These are phyloP conservation scores for Tilletia setariae DNA, from an alignment of 1,284 basidiomycete species.

Conservation along the genomic window DNA sequence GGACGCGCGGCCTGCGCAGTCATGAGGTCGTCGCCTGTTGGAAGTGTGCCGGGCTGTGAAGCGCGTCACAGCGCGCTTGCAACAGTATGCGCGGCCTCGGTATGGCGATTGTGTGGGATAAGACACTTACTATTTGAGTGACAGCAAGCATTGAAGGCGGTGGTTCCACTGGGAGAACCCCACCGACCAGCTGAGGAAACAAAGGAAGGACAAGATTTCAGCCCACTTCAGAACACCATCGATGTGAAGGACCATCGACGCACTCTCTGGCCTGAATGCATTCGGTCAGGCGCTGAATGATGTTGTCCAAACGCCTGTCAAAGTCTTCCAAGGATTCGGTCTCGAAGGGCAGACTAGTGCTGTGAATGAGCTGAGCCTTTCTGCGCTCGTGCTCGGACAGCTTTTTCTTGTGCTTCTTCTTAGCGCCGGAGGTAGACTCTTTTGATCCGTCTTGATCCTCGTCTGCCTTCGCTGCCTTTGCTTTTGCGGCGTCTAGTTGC, in stretches of 20 bases:
- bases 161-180: constrained; percentile 61
- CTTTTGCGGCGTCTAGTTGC: constrained; percentile 9
- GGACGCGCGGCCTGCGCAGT: constrained; percentile 14
- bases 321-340: constrained; percentile 76
- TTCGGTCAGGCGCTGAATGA: constrained; percentile 70
- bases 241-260: no score
- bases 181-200: constrained; percentile 33
- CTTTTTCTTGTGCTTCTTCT: background rate
- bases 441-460: background rate
- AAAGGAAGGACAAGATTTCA: background rate
- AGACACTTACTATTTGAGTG: constrained; percentile 51
- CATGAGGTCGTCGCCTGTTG: background rate
- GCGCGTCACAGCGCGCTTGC: no score
- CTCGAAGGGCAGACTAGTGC: constrained; percentile 67
- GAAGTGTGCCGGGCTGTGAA: no score
- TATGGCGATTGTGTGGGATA: background rate
- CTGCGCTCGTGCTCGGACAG: background rate
- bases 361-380: background rate
- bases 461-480: background rate
- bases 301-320: constrained; percentile 74
- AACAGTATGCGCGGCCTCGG: no score
- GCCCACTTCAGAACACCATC: background rate
- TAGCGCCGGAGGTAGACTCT: constrained; percentile 1
- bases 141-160: constrained; percentile 47
- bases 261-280: constrained; percentile 76